These are phyloP conservation scores for Stemphylium vesicarium DNA, from an alignment of 2,329 filamentous ascomycete species.

Conservation along the genomic window DNA sequence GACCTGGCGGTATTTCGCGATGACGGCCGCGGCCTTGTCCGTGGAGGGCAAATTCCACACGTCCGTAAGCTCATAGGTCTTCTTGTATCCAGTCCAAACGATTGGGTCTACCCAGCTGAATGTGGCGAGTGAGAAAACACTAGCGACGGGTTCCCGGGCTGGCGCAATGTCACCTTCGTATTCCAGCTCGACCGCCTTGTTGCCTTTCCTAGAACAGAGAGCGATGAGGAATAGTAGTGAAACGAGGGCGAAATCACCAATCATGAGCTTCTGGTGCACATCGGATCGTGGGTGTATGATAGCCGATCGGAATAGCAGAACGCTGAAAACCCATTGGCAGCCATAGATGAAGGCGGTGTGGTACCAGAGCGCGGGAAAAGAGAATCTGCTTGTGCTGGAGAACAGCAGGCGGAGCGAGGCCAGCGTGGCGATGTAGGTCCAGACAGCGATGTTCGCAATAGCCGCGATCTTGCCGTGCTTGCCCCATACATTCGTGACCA, in stretches of 20 bases:
- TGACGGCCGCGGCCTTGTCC: constrained; percentile 83
- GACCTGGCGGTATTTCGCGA: constrained; percentile 82
- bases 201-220: constrained; percentile 85
- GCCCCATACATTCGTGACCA: constrained; percentile 67
- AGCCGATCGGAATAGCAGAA: constrained; percentile 83
- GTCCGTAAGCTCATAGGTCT: constrained; percentile 79
- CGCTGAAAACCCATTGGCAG: constrained; percentile 77
- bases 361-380: constrained; percentile 83
- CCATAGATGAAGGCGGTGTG: constrained; percentile 88
- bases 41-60: constrained; percentile 91
- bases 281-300: constrained; percentile 76
- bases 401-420: constrained; percentile 73
- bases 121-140: constrained; percentile 83
- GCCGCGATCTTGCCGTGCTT: constrained; percentile 65
- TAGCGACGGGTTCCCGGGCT: constrained; percentile 84
- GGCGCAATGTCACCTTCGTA: constrained; percentile 89
- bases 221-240: constrained; percentile 78
- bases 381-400: constrained; percentile 64
- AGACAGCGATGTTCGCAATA: constrained; percentile 72
- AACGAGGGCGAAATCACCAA: constrained; percentile 76
- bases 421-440: constrained; percentile 81
- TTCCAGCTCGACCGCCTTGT: constrained; percentile 85
- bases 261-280: constrained; percentile 68
- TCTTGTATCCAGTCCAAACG: constrained; percentile 86
- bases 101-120: constrained; percentile 92